A percentile compares a stretch with the other conserved stretches of the same genome.
Evolutionary conservation across 495 filamentous ascomycete species (phyloP).

Genomic region (Penicillium lagena): DNA sequence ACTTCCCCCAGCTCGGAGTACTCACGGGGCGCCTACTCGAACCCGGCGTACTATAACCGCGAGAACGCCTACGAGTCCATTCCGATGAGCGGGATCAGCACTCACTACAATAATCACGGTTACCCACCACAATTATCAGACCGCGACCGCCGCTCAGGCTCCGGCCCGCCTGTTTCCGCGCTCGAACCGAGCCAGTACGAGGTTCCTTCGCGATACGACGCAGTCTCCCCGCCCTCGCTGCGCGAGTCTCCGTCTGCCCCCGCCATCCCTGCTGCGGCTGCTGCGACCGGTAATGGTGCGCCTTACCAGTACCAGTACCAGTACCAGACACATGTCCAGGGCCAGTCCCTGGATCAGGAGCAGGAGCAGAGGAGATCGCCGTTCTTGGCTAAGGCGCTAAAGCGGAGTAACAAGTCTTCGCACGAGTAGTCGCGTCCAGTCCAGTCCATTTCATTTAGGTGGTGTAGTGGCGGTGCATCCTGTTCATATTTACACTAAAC

Average conservation of each 20-base stretch:
- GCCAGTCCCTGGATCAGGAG: too few relatives aligned
- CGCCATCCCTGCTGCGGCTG: background rate
- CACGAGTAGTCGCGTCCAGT: too few relatives aligned
- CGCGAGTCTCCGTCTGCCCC: background rate
- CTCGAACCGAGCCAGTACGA: conserved; percentile 9
- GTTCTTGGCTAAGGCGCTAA: too few relatives aligned
- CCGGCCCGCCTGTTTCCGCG: conserved; percentile 2
- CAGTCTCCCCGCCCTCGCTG: conserved; percentile 16
- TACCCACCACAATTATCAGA: too few relatives aligned
- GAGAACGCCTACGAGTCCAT: conserved; percentile 11
- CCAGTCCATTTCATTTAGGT: too few relatives aligned
- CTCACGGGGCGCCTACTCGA: conserved; percentile 2
- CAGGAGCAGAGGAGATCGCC: too few relatives aligned
- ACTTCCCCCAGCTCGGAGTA: too few relatives aligned
- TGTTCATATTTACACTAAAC: too few relatives aligned
- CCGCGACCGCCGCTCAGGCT: background rate
- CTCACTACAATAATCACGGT: background rate
- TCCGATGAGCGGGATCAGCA: conserved; percentile 1
- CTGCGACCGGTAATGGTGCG: background rate
- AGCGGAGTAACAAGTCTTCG: too few relatives aligned
- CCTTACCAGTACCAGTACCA: background rate
- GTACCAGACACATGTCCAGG: background rate
- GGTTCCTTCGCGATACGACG: conserved; percentile 13
- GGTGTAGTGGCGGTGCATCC: too few relatives aligned
- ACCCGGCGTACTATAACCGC: conserved; percentile 2